Conservation (phyloP, 169 alveolate species). For the Babesia bigemina region DNA sequence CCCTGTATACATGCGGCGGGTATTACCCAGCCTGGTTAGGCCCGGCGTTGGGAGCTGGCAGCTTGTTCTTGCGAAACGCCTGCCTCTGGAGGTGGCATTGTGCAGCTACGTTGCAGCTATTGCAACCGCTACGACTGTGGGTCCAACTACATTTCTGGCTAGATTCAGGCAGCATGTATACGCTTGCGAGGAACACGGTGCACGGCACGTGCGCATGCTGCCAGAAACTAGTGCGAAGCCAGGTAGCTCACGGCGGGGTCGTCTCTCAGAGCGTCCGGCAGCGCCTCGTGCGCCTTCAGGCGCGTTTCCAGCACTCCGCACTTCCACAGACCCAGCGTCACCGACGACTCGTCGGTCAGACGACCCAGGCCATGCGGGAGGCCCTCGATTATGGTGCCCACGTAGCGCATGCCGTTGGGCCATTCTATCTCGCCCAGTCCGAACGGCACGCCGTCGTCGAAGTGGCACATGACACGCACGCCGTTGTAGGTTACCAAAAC, state of each 20-base stretch:
- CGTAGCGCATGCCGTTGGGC: conserved; percentile 35
- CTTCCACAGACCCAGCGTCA: conserved; percentile 38
- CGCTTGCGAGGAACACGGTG: too few relatives aligned
- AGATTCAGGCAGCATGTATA: too few relatives aligned
- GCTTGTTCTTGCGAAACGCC: too few relatives aligned
- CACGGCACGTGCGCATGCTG: too few relatives aligned
- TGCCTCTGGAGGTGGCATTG: too few relatives aligned
- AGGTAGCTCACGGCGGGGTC: conserved; percentile 35
- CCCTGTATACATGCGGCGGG: too few relatives aligned
- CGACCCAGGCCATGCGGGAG: conserved; percentile 46
- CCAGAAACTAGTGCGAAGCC: not conserved
- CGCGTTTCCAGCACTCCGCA: conserved; percentile 68
- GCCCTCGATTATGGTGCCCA: conserved; percentile 35
- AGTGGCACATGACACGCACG: conserved; percentile 22
- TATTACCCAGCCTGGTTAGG: too few relatives aligned
- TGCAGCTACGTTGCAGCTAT: too few relatives aligned
- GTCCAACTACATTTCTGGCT: too few relatives aligned
- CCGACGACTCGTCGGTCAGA: conserved; percentile 15
- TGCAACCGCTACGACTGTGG: too few relatives aligned
- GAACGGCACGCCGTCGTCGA: conserved; percentile 31
- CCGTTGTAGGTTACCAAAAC: conserved; percentile 25
- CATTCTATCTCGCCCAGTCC: conserved; percentile 36
- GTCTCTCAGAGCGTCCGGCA: conserved; percentile 31
- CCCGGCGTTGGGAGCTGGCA: too few relatives aligned
- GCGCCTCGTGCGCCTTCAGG: conserved; percentile 39